These are phyloP conservation scores for Fraxinus velutina DNA, from an alignment of 305 asterid genomes.

Conservation along the genomic window DNA sequence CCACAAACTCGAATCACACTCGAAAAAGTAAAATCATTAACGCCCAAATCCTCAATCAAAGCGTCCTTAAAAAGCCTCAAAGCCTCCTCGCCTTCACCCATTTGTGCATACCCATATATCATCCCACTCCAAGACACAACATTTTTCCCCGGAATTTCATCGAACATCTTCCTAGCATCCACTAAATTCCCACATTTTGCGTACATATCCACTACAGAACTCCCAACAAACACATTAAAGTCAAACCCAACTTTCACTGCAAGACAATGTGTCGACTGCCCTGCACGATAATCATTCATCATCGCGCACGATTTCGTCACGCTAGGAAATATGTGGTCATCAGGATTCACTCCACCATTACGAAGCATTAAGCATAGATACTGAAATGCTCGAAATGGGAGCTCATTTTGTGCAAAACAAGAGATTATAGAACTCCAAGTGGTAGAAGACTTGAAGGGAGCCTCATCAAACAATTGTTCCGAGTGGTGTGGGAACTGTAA, in stretches of 20 bases:
- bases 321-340: conserved; percentile 61
- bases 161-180: conserved; percentile 62
- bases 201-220: conserved; percentile 74
- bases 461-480: conserved; percentile 45
- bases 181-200: conserved; percentile 55
- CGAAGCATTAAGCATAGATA: conserved; percentile 46
- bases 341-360: conserved; percentile 32
- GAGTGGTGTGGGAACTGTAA: conserved; percentile 55
- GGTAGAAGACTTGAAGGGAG: conserved; percentile 56
- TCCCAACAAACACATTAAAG: conserved; percentile 61
- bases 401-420: conserved; percentile 61
- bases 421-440: conserved; percentile 81
- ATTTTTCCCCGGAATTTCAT: conserved; percentile 69
- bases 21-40: conserved; percentile 70
- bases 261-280: conserved; percentile 56
- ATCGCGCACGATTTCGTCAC: conserved; percentile 58
- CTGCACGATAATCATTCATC: conserved; percentile 30
- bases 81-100: conserved; percentile 65
- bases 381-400: conserved; percentile 51
- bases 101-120: conserved; percentile 64
- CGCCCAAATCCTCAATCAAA: conserved; percentile 42
- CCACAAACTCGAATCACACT: conserved; percentile 77
- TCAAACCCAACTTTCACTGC: conserved; percentile 49
- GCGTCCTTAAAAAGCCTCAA: conserved; percentile 63
- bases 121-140: conserved; percentile 84